phyloP scores from a whole-genome alignment of 2,329 filamentous ascomycete species.

The Sphaerulina vaccinii region DNA sequence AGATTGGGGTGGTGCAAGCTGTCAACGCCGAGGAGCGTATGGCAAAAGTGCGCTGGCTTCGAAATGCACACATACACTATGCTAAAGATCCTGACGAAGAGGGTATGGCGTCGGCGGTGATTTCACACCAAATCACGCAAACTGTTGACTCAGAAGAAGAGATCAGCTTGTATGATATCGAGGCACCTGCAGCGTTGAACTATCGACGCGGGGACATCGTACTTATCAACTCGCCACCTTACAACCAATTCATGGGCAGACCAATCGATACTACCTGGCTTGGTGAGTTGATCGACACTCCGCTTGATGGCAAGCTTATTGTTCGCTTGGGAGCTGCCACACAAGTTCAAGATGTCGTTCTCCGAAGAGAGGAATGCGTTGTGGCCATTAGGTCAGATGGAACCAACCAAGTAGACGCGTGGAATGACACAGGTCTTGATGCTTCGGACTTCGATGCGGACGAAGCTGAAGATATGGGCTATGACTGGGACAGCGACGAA shows the following conservation, averaged over 20 bases:
- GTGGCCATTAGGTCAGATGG: slow-evolving; percentile 46
- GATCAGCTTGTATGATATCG: slow-evolving; percentile 60
- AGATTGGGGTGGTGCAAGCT: slow-evolving; percentile 57
- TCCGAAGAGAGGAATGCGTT: slow-evolving; percentile 50
- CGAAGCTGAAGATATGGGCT: slow-evolving; percentile 38
- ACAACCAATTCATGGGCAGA: slow-evolving; percentile 2
- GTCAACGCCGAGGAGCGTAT: slow-evolving; percentile 58
- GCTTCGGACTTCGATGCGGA: slow-evolving; percentile 24
- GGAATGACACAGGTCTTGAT: slow-evolving; percentile 41
- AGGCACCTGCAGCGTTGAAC: slow-evolving; percentile 49
- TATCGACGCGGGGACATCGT: slow-evolving; percentile 55
- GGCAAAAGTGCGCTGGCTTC: slow-evolving; percentile 56
- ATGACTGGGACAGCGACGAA: slow-evolving; percentile 32
- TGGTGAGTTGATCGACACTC: slow-evolving; percentile 57
- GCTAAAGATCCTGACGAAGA: slow-evolving; percentile 50
- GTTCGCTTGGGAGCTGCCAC: slow-evolving; percentile 54
- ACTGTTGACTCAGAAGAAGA: slow-evolving; percentile 42
- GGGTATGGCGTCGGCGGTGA: slow-evolving; percentile 36
- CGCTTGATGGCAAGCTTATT: slow-evolving; percentile 53
- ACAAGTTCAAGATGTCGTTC: slow-evolving; percentile 50
- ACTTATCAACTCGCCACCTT: slow-evolving; percentile 37
- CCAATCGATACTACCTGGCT: slow-evolving; percentile 49
- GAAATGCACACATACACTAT: slow-evolving; percentile 56
- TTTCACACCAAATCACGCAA: slow-evolving; percentile 23
- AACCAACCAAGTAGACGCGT: slow-evolving; percentile 27